Base-by-base conservation (phyloP, 2,329 filamentous ascomycete genomes). In the Amauroascus niger region DNA sequence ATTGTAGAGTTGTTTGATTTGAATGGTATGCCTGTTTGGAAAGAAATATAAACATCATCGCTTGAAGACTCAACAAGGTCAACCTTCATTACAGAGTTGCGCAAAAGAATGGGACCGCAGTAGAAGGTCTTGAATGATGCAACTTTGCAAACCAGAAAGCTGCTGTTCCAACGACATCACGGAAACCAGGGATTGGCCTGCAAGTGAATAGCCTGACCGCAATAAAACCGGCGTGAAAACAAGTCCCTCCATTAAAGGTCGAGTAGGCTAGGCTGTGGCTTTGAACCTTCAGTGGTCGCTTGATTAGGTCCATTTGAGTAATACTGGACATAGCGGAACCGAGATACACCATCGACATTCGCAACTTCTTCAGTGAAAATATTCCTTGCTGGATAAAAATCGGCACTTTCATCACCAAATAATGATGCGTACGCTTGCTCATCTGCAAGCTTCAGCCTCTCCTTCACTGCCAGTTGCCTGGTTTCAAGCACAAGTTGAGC, bases 401-500 rank as follows among this genome's bases (percentile, higher is more conserved):
- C 11, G n/a, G 26, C 9, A 9, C 14, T 33, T 18, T 48, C 51
- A 0, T 46, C 57, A 14, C 55, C 60, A 49, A 62, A 62, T 9
- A 63, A 54, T 33, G 56, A 55, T 0, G 30, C 52, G 32, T 44
- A 55, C 1, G 58, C 54, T 52, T 61, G 56, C 11, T 58, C 52
- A 30, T 63, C 61, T 2, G 58, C 37, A 6, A 58, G 44, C 22
- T 54, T 52, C 48, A 58, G 49, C 13, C 52, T 33, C 11, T 62
- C 55, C 33, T 59, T 53, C 7, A 53, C 43, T 2, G 54, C 56
- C 26, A 58, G 26, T 8, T 50, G 41, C n/a, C 50, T 43, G 7
- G 57, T 55, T 22, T 56, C 57, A 11, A 55, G 56, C 1, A 55
- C 51, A 6, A 67, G 57, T 6, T 57, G 47, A 8, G 54, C 60